These are phyloP conservation scores for Lachancea kluyveri DNA, from an alignment of 805 yeast genomes.

Conservation along the genomic window DNA sequence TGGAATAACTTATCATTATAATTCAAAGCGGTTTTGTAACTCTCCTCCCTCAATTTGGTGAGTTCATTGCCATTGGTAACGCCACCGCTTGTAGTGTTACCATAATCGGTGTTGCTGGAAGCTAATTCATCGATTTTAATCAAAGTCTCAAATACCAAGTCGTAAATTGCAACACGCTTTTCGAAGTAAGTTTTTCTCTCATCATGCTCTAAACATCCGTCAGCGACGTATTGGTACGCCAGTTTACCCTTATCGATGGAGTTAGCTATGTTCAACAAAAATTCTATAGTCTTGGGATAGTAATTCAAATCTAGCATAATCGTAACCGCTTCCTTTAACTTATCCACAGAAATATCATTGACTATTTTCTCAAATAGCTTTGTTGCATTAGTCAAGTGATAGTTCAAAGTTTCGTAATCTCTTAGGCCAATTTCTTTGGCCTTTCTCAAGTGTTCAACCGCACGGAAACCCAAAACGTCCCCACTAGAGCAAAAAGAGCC, in stretches of 20 bases:
- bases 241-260: conserved; percentile 57
- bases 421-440: conserved; percentile 70
- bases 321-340: conserved; percentile 70
- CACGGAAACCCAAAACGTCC: conserved; percentile 90
- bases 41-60: conserved; percentile 54
- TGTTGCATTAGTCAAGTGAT: conserved; percentile 67
- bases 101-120: conserved; percentile 30
- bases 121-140: conserved; percentile 65
- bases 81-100: conserved; percentile 9
- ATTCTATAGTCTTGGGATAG: conserved; percentile 80
- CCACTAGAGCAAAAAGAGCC: conserved; percentile 91
- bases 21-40: conserved; percentile 68
- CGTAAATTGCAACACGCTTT: conserved; percentile 55
- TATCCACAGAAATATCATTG: conserved; percentile 69
- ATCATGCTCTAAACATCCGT: conserved; percentile 44
- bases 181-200: conserved; percentile 45
- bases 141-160: conserved; percentile 68
- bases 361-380: conserved; percentile 73
- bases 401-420: conserved; percentile 65
- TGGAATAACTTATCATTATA: conserved; percentile 84
- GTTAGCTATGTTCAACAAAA: conserved; percentile 69
- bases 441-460: conserved; percentile 82
- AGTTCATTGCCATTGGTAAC: conserved; percentile 38
- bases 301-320: conserved; percentile 74
- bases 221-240: conserved; percentile 51